Evolutionary conservation across 192 early-diverging fungal species (phyloP).

Genomic region (Backusella mclennaniae): DNA sequence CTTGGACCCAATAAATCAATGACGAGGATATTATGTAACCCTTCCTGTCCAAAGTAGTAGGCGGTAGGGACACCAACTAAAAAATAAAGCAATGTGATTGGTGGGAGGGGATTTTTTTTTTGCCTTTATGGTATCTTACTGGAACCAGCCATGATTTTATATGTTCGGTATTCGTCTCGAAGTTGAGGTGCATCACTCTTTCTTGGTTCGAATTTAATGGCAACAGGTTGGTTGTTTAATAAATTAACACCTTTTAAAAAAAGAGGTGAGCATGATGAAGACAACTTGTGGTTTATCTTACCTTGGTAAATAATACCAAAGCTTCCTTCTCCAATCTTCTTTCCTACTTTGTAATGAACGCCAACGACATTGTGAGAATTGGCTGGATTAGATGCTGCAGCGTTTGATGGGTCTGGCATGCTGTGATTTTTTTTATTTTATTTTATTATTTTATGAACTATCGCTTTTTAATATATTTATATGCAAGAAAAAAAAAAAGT

Average conservation of each 20-base stretch:
- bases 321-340: constrained; percentile 96
- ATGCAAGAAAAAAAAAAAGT: not conserved
- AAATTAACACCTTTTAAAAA: constrained; percentile 71
- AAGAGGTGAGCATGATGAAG: not conserved
- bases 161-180: constrained; percentile 93
- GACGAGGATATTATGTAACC: constrained; percentile 91
- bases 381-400: constrained; percentile 7
- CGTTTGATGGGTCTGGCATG: not conserved
- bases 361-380: constrained; percentile 71
- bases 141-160: constrained; percentile 84
- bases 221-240: constrained; percentile 87
- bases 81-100: not conserved
- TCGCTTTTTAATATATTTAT: not conserved
- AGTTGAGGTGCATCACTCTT: constrained; percentile 98
- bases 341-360: constrained; percentile 94
- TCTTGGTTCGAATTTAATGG: constrained; percentile 96
- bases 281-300: constrained; percentile 31
- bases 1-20: constrained; percentile 92
- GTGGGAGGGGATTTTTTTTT: not conserved
- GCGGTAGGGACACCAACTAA: constrained; percentile 85
- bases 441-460: not conserved
- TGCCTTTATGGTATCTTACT: constrained; percentile 31
- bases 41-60: constrained; percentile 97
- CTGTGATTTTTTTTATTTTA: not conserved
- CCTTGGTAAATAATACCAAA: constrained; percentile 99